Base-by-base conservation (phyloP, 192 early-diverging fungal genomes). In the Linderina pennispora region DNA sequence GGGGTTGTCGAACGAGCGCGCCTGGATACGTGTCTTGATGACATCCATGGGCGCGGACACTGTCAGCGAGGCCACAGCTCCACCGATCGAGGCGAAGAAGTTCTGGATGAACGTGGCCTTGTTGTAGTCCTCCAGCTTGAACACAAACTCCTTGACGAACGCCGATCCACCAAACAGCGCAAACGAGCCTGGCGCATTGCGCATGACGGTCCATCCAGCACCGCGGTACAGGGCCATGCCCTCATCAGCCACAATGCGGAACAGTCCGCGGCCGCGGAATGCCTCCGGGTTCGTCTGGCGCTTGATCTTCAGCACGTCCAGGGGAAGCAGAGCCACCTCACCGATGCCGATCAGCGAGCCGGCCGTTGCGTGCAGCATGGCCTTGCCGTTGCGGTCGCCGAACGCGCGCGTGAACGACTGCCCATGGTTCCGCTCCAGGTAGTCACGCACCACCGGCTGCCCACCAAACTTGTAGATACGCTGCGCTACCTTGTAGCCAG, bases 281-380 rank as follows among this genome's bases (percentile, higher is more conserved):
- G 82, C 68, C 53, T 88, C 82, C 14, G 94, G 87, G 74, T 93
- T 91, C 31, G 90, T 92, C 75, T 99, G 96, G 60, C 82, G 77
- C 78, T 95, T 97, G 78, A 99, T 99, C 82, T 99, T 99, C 36
- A 99, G 75, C 37, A 92, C 93, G 65, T 99, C 96, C 45, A 99
- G 63, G 1, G 96, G 96, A 46, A 98, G 80, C 35, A 99, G 77
- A 7, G 89, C 90, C 45, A 99, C 89, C 71, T 99, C 96, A 47
- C 96, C 96, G 53, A 99, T 90, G 43, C 96, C 96, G 50, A 99
- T 87, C 44, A 94, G 45, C 75, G 88, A 91, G 26, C 96, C 96
- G 16, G 96, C 96, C 10, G 96, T 96, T 13, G 96, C 96, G 54
- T 97, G 92, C 88, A 99, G 87, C 59, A 95, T 83, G 17, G 94